These are phyloP conservation scores for Pseudogymnoascus sp. DNA, from an alignment of 2,329 filamentous ascomycete genomes.

Conservation along the genomic window DNA sequence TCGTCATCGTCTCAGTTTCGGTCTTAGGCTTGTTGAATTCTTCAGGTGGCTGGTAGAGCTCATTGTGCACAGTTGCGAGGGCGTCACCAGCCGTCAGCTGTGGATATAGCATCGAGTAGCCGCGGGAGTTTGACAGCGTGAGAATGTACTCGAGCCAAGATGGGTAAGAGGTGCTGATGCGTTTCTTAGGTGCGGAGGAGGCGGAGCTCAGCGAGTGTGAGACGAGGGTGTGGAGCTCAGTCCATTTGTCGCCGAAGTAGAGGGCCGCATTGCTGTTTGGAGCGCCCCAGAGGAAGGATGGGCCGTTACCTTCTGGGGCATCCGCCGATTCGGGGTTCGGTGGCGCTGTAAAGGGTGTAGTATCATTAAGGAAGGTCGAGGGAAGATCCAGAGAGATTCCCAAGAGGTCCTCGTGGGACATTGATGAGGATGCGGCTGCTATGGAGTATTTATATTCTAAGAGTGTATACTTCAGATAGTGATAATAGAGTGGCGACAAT, in stretches of 20 bases:
- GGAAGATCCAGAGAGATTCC: constrained; percentile 78
- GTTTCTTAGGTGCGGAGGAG: constrained; percentile 42
- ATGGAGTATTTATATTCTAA: constrained; percentile 71
- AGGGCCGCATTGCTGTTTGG: constrained; percentile 77
- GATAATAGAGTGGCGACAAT: constrained; percentile 72
- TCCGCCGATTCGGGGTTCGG: constrained; percentile 19
- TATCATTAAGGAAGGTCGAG: constrained; percentile 53
- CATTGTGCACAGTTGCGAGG: constrained; percentile 69
- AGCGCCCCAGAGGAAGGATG: constrained; percentile 69
- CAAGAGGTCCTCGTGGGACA: constrained; percentile 52
- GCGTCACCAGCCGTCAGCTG: constrained; percentile 38
- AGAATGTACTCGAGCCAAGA: constrained; percentile 73
- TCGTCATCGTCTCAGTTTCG: constrained; percentile 10
- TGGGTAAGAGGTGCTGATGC: constrained; percentile 61
- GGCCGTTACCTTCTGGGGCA: constrained; percentile 30
- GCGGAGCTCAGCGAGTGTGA: constrained; percentile 33
- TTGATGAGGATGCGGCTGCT: constrained; percentile 32
- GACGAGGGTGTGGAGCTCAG: constrained; percentile 74
- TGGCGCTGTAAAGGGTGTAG: constrained; percentile 45
- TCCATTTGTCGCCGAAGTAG: constrained; percentile 80
- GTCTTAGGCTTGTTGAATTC: constrained; percentile 41
- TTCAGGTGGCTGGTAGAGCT: constrained; percentile 66
- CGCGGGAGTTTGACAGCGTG: constrained; percentile 66
- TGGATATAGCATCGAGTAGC: constrained; percentile 76
- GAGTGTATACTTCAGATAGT: constrained; percentile 73